Conservation (phyloP, 352 stramenopile genomes). For the Phytophthora pini region DNA sequence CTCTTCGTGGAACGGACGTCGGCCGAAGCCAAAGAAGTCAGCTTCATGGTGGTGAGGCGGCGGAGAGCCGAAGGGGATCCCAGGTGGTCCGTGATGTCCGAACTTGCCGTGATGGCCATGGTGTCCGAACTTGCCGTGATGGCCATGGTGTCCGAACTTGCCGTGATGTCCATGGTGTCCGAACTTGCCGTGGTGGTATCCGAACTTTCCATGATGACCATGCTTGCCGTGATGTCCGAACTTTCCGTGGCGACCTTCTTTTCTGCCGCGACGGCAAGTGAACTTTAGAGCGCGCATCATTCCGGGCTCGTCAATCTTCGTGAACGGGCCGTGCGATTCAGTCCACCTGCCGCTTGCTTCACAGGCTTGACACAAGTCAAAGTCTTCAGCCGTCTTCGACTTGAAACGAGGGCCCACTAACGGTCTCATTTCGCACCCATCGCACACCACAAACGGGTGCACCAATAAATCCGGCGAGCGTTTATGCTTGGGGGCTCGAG, state of each 20-base stretch:
- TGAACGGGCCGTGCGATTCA: slow-evolving; percentile 61
- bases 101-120: background rate
- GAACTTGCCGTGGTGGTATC: slow-evolving; percentile 24
- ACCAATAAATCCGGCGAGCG: slow-evolving; percentile 36
- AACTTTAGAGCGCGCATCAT: slow-evolving; percentile 43
- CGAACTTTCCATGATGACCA: slow-evolving; percentile 19
- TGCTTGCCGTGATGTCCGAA: slow-evolving; percentile 7
- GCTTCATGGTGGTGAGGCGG: slow-evolving; percentile 1
- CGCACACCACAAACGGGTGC: slow-evolving; percentile 62
- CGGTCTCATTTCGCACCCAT: slow-evolving; percentile 66
- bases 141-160: slow-evolving; percentile 17
- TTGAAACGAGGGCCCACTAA: slow-evolving; percentile 76
- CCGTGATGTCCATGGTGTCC: slow-evolving; percentile 25
- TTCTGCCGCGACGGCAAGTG: slow-evolving; percentile 35
- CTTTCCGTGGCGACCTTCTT: slow-evolving; percentile 28
- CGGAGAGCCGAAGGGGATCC: slow-evolving; percentile 3
- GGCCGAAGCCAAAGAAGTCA: slow-evolving; percentile 4
- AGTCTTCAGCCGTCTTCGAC: slow-evolving; percentile 61
- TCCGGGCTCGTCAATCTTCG: slow-evolving; percentile 44
- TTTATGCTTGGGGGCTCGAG: slow-evolving; percentile 51
- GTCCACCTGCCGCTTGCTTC: slow-evolving; percentile 53
- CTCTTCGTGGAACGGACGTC: slow-evolving; percentile 4
- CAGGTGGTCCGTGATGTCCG: slow-evolving; percentile 21
- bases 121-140: background rate
- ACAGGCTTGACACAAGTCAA: slow-evolving; percentile 74